Conservation (phyloP, 2,329 filamentous ascomycete genomes). For the Fusarium subglutinans region DNA sequence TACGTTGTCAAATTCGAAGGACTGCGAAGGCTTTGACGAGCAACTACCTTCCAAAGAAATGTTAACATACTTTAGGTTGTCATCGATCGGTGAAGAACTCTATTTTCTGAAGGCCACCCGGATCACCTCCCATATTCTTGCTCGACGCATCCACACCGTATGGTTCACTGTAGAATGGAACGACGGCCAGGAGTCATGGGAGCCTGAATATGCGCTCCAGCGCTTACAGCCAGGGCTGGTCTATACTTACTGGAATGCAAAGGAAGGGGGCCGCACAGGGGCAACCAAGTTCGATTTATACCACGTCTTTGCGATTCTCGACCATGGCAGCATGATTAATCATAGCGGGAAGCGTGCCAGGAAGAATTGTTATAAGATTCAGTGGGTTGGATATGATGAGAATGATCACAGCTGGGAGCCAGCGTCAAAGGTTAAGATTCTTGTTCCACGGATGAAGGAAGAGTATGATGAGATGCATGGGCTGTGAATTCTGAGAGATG, state of each 20-base stretch:
- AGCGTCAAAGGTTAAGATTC: background rate
- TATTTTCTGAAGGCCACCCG: accelerated
- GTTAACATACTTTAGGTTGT: background rate
- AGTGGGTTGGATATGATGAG: background rate
- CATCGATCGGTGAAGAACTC: accelerated
- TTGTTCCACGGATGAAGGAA: background rate
- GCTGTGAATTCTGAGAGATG: too few relatives aligned
- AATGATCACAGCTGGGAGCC: background rate
- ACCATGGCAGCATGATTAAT: background rate
- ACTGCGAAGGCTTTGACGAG: accelerated
- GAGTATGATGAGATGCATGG: background rate
- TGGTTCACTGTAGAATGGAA: background rate
- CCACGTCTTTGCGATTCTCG: background rate
- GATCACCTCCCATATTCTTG: background rate
- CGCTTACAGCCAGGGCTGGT: background rate
- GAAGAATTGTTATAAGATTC: background rate
- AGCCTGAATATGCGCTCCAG: background rate
- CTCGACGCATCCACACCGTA: background rate
- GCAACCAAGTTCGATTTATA: background rate
- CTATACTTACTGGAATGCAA: background rate
- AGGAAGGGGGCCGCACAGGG: background rate
- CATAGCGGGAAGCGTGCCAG: too few relatives aligned
- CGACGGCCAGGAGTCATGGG: background rate
- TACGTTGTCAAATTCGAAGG: background rate
- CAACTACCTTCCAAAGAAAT: accelerated